phyloP scores from a whole-genome alignment of 2,329 filamentous ascomycete genomes.

The Sclerotinia sclerotiorum region DNA sequence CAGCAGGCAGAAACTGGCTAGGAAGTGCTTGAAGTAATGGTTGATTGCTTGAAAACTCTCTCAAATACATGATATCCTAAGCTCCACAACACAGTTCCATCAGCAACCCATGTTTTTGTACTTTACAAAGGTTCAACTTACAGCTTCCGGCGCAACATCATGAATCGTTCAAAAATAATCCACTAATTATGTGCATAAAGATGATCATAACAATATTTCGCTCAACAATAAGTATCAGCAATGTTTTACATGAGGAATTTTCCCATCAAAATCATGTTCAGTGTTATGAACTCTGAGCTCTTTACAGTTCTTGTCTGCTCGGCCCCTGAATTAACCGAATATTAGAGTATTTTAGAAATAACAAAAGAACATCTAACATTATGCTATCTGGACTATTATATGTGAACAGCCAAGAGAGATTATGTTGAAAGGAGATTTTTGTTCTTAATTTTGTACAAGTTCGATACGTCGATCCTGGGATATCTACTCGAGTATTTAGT shows the following conservation, averaged over 20 bases:
- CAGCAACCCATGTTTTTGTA: too few relatives aligned
- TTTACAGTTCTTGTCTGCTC: neutral
- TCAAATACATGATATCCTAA: too few relatives aligned
- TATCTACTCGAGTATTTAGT: neutral
- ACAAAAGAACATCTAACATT: neutral
- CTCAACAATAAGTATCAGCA: too few relatives aligned
- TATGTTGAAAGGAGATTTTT: neutral
- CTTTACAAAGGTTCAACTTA: too few relatives aligned
- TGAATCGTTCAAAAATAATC: too few relatives aligned
- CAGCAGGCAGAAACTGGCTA: too few relatives aligned
- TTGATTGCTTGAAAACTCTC: too few relatives aligned
- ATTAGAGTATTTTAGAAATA: neutral
- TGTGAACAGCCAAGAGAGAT: neutral
- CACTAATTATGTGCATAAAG: too few relatives aligned
- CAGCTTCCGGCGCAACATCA: too few relatives aligned
- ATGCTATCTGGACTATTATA: neutral
- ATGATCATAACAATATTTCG: too few relatives aligned
- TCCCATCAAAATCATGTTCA: neutral
- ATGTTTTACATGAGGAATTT: neutral
- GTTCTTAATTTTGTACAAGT: neutral
- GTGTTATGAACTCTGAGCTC: neutral
- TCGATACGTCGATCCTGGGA: neutral
- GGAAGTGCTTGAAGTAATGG: too few relatives aligned
- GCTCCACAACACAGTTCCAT: too few relatives aligned
- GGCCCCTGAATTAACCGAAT: constrained; percentile 6